Evolutionary conservation across 1,284 basidiomycete genomes (phyloP).

Genomic region (Sphagnurus paluster): DNA sequence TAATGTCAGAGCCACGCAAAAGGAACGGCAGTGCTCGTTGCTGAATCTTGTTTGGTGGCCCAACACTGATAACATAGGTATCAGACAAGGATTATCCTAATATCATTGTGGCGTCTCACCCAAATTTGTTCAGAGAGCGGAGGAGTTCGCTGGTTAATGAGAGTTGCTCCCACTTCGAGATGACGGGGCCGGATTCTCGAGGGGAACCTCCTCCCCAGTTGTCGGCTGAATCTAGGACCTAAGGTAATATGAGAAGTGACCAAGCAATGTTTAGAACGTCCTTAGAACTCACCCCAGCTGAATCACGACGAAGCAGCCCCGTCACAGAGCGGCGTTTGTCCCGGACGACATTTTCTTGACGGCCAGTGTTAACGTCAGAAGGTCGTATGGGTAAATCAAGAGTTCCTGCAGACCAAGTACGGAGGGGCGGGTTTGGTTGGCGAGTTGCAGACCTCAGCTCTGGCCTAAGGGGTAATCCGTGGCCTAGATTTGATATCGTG

Average conservation of each 20-base stretch:
- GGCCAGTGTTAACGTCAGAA: conserved; percentile 37
- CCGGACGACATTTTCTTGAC: conserved; percentile 42
- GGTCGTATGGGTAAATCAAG: conserved; percentile 68
- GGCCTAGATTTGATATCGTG: conserved; percentile 42
- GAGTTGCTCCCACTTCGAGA: conserved; percentile 97
- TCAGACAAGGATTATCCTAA: conserved; percentile 2
- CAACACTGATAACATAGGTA: conserved; percentile 59
- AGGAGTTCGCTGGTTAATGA: conserved; percentile 85
- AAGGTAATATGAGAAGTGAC: conserved; percentile 15
- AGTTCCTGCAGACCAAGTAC: conserved; percentile 80
- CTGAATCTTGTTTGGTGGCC: conserved; percentile 98
- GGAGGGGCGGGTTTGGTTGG: conserved; percentile 65
- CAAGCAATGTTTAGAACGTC: conserved; percentile 7
- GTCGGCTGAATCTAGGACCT: conserved; percentile 55
- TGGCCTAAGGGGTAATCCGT: conserved; percentile 59
- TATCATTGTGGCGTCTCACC: conserved; percentile 51
- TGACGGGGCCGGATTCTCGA: conserved; percentile 79
- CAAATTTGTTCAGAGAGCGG: conserved; percentile 90
- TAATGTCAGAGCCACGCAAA: conserved; percentile 91
- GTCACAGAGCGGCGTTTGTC: conserved; percentile 80
- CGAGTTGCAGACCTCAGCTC: conserved; percentile 60
- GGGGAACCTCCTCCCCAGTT: conserved; percentile 51
- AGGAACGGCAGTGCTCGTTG: conserved; percentile 95
- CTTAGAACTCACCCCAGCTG: conserved; percentile 57
- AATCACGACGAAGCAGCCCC: conserved; percentile 69